Evolutionary conservation across 768 basidiomycete genomes (phyloP), one percentile per base, ranked within the genome.

Genomic region (Boletus rubescentipes): DNA sequence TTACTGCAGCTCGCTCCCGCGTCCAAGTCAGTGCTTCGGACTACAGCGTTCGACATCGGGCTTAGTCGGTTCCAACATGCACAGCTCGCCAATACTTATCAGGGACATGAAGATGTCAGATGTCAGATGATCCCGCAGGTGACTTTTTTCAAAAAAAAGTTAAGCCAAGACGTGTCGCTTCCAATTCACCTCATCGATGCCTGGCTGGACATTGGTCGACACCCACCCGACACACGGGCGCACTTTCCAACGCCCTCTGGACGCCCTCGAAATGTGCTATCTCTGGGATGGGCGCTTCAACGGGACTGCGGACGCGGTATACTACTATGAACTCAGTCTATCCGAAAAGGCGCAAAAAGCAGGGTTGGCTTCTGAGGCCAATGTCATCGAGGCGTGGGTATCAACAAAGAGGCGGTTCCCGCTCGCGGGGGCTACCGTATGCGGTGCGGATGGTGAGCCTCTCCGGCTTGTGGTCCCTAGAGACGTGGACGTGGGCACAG

Each of bases 351-450:
- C 34, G 31, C 71, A 12, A 30, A 61, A 53, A 50, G 42, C 55
- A 54, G 21, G 49, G 67, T 32, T 64, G 34, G 67, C 72, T 53
- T 61, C 66, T 11, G 51, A 63, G 7, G 58, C 60, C 12, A 81
- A 77, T 52, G 59, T 84, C 36, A 31, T 44, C 1, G 64, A 67
- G 29, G 71, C 78, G 2, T 86, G 82, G 82, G 29, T 67, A 18
- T 61, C 72, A 10, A 64, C 81, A 18, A 85, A 85, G 63, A 67
- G 65, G 26, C 73, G 69, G 32, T 82, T 72, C 55, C 83, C 83
- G 2, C 69, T 85, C 4, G 75, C 80, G 14, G 79, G 73, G 4
- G 73, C 77, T 6, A 66, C 52, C 5, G 58, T 82, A 6, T n/a
- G 68, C 71, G 42, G 68, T 20, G 34, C 23, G 11, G 51, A 53